A percentile compares a stretch with the other conserved stretches of the same genome.
Evolutionary conservation across 495 filamentous ascomycete species (phyloP).

Genomic region (Penicillium canescens): DNA sequence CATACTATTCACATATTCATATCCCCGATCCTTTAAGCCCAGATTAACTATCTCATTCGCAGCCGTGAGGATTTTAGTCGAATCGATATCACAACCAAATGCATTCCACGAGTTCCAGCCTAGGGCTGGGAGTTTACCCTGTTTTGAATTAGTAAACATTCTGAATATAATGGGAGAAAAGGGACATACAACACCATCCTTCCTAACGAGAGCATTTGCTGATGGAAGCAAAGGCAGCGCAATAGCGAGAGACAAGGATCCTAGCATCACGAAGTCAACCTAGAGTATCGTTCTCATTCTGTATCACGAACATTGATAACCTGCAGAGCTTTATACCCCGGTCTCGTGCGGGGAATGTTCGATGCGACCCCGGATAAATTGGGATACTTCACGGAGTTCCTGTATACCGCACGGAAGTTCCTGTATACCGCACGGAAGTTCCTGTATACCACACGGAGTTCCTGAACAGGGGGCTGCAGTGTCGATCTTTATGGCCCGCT

Average conservation of each 20-base stretch:
- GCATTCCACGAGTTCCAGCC: slow-evolving; percentile 66
- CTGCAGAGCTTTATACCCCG: not conserved
- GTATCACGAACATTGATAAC: not conserved
- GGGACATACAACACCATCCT: slow-evolving; percentile 28
- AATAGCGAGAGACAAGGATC: slow-evolving; percentile 9
- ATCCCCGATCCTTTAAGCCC: slow-evolving; percentile 63
- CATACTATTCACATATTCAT: slow-evolving; percentile 62
- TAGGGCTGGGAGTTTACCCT: slow-evolving; percentile 54
- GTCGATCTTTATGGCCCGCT: slow-evolving; percentile 9
- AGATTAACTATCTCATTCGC: slow-evolving; percentile 50
- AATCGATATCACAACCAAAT: slow-evolving; percentile 57
- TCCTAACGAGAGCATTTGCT: slow-evolving; percentile 25
- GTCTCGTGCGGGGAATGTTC: slow-evolving; percentile 16
- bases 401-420: too few relatives aligned
- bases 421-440: not conserved
- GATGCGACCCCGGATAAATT: slow-evolving; percentile 5
- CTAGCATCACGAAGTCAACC: slow-evolving; percentile 3
- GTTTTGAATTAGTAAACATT: not conserved
- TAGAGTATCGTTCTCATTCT: not conserved
- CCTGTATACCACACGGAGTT: not conserved
- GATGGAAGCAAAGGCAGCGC: slow-evolving; percentile 15
- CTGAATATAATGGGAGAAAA: not conserved
- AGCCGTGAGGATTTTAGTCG: slow-evolving; percentile 50
- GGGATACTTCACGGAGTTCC: not conserved
- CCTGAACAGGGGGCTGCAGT: not conserved